These are phyloP conservation scores for Saksenaea vasiformis DNA, from an alignment of 371 early-diverging fungal genomes.

Conservation along the genomic window DNA sequence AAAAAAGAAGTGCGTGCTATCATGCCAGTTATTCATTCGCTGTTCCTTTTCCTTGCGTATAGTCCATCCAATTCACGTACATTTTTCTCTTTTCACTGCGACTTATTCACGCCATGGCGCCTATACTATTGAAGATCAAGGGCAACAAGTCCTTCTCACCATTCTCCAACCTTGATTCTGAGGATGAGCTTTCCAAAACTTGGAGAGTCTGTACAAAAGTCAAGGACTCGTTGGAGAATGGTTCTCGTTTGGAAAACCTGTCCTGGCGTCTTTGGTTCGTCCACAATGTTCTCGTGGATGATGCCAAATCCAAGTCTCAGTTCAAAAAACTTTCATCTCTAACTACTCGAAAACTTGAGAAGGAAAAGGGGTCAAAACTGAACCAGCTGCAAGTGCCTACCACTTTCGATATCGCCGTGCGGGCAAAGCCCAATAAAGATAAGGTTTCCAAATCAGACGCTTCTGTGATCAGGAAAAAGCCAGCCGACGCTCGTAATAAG, in stretches of 20 bases:
- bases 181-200: constrained; percentile 74
- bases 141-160: constrained; percentile 67
- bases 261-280: constrained; percentile 89
- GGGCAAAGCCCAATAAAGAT: constrained; percentile 7
- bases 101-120: constrained; percentile 58
- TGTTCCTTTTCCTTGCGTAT: neutral
- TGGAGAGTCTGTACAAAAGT: constrained; percentile 91
- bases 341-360: constrained; percentile 33
- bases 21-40: neutral
- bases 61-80: neutral
- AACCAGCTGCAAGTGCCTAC: constrained; percentile 18
- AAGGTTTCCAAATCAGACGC: constrained; percentile 19
- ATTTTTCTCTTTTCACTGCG: neutral
- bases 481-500: constrained; percentile 1
- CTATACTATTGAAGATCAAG: constrained; percentile 73
- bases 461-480: neutral
- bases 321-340: constrained; percentile 30
- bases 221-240: constrained; percentile 87
- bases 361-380: constrained; percentile 26
- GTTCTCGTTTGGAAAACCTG: constrained; percentile 83
- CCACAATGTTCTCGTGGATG: constrained; percentile 52
- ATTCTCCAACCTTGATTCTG: constrained; percentile 67
- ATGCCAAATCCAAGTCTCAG: constrained; percentile 5
- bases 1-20: neutral
- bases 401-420: constrained; percentile 9